These are phyloP conservation scores for Skeletonema potamos DNA, from an alignment of 108 stramenopile genomes.

Conservation along the genomic window DNA sequence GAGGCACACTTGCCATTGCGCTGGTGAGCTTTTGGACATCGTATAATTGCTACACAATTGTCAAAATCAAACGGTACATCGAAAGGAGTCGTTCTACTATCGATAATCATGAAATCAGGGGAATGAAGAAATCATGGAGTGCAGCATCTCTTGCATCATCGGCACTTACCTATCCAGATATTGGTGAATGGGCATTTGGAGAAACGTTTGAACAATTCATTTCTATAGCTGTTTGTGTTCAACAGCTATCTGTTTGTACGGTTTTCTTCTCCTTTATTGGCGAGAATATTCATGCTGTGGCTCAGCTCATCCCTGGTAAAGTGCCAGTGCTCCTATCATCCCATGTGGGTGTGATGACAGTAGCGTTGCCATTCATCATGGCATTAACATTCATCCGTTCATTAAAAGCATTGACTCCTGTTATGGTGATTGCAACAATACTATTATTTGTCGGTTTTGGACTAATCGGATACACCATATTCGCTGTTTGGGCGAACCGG, in stretches of 20 bases:
- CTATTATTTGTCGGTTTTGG: constrained; percentile 51
- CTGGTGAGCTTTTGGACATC: constrained; percentile 52
- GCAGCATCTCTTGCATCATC: constrained; percentile 25
- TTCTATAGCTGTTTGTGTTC: constrained; percentile 49
- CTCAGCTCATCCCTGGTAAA: not conserved
- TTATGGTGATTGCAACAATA: constrained; percentile 53
- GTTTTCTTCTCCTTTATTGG: constrained; percentile 77
- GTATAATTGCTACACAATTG: constrained; percentile 68
- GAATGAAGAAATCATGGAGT: constrained; percentile 14
- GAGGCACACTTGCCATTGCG: constrained; percentile 45
- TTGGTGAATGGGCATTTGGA: constrained; percentile 73
- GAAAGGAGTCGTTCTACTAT: too few species aligned
- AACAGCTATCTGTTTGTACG: constrained; percentile 76
- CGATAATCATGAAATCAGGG: constrained; percentile 1
- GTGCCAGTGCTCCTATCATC: constrained; percentile 12
- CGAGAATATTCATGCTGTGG: constrained; percentile 66
- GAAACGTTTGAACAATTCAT: constrained; percentile 55
- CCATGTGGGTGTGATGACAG: constrained; percentile 51
- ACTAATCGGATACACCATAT: constrained; percentile 40
- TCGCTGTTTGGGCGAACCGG: constrained; percentile 46
- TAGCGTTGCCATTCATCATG: constrained; percentile 55
- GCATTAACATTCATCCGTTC: constrained; percentile 51
- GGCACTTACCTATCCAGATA: constrained; percentile 65
- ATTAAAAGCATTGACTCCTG: constrained; percentile 52
- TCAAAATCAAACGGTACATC: constrained; percentile 62